These are phyloP conservation scores for Podila verticillata DNA, from an alignment of 192 early-diverging fungal species.

Conservation along the genomic window DNA sequence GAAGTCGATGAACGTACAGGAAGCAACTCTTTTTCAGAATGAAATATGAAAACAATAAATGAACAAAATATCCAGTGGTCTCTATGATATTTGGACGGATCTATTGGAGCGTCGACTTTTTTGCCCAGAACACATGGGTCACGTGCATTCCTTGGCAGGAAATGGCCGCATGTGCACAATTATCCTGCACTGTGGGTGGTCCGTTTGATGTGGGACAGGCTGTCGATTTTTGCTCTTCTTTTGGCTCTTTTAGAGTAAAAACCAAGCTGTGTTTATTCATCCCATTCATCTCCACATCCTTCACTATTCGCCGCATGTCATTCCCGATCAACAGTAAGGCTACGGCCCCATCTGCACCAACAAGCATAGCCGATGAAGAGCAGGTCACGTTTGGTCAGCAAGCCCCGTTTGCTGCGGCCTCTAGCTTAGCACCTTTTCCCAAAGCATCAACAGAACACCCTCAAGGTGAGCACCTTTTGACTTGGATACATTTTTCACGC, in stretches of 20 bases:
- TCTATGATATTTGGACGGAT: no score
- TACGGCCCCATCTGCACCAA: neutral
- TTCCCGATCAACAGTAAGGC: constrained; percentile 10
- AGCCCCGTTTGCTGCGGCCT: constrained; percentile 10
- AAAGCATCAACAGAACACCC: neutral
- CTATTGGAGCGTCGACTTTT: no score
- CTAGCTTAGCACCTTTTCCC: neutral
- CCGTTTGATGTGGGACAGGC: no score
- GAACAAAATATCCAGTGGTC: no score
- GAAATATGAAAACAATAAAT: neutral
- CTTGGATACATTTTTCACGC: no score
- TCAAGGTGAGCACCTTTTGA: neutral
- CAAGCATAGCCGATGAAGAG: constrained; percentile 1
- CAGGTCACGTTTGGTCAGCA: constrained; percentile 10
- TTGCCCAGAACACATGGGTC: no score
- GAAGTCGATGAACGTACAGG: neutral
- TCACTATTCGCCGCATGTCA: constrained; percentile 9
- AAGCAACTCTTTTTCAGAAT: neutral
- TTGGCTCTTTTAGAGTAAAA: neutral
- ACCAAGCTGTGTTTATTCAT: neutral
- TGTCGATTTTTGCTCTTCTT: neutral
- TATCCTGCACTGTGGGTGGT: no score
- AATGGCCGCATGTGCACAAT: no score
- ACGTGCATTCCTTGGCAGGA: no score
- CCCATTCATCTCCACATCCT: neutral